Evolutionary conservation across 2,329 filamentous ascomycete species (phyloP).

Genomic region (Claviceps cyperi): DNA sequence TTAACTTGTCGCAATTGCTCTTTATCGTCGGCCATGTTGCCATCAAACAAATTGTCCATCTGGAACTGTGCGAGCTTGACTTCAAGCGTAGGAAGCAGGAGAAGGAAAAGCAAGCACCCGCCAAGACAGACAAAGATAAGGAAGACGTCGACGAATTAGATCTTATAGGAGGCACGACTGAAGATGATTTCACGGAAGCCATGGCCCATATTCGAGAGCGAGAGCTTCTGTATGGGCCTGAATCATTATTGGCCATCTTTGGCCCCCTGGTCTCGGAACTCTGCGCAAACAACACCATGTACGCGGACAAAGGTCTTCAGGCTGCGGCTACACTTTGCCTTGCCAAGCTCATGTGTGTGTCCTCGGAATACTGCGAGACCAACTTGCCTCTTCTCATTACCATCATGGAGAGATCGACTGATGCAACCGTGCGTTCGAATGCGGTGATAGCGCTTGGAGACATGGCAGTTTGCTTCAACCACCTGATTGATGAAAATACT

Average conservation of each 20-base stretch:
- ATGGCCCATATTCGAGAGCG: conserved; percentile 73
- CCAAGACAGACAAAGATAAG: conserved; percentile 36
- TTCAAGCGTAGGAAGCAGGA: conserved; percentile 94
- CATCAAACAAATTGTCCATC: conserved; percentile 96
- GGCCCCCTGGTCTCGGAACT: conserved; percentile 87
- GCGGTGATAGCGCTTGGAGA: conserved; percentile 93
- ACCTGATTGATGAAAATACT: conserved; percentile 97
- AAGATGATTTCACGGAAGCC: conserved; percentile 81
- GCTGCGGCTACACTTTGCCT: conserved; percentile 87
- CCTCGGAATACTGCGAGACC: conserved; percentile 85
- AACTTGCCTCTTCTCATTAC: conserved; percentile 91
- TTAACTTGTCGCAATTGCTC: conserved; percentile 74
- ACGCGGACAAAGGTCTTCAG: conserved; percentile 79
- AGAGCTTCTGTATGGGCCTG: conserved; percentile 67
- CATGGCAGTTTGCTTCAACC: conserved; percentile 99
- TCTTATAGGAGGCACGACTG: conserved; percentile 89
- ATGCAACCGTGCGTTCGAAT: conserved; percentile 87
- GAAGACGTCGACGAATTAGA: conserved; percentile 75
- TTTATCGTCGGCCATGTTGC: conserved; percentile 95
- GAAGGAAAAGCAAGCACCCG: conserved; percentile 52
- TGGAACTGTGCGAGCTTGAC: conserved; percentile 93
- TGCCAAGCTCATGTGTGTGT: conserved; percentile 98
- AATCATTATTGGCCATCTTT: conserved; percentile 77
- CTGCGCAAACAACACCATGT: conserved; percentile 85
- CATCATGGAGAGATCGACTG: conserved; percentile 87